These are phyloP conservation scores for Aegilops longissima DNA, from an alignment of 176 grass and related monocot species.

Conservation along the genomic window DNA sequence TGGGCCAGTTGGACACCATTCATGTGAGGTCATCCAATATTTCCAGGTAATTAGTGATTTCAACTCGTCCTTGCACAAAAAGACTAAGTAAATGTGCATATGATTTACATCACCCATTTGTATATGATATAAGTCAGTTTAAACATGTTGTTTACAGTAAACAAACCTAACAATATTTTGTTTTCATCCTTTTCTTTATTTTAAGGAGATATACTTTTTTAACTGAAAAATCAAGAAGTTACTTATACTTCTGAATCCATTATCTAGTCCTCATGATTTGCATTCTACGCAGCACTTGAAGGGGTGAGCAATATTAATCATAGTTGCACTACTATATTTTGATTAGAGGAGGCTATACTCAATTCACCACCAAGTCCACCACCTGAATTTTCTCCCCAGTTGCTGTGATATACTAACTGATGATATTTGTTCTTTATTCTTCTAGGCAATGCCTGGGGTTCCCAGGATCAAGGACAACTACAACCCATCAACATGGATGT, in stretches of 20 bases:
- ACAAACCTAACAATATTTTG: not conserved
- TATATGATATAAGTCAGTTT: not conserved
- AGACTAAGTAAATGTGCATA: not conserved
- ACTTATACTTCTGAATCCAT: not conserved
- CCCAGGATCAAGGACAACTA: conserved; percentile 70
- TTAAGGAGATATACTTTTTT: not conserved
- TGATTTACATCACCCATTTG: not conserved
- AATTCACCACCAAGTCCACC: not conserved
- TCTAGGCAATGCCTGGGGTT: conserved; percentile 52
- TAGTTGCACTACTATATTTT: not conserved
- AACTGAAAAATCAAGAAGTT: not conserved
- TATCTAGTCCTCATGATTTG: not conserved
- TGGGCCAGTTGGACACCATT: conserved; percentile 63
- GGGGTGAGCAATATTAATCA: not conserved
- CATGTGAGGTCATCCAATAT: conserved; percentile 69
- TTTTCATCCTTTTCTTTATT: not conserved
- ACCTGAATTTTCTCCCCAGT: not conserved
- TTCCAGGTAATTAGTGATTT: conserved; percentile 57
- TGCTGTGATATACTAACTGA: not conserved
- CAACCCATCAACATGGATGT: conserved; percentile 86
- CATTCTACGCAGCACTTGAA: not conserved
- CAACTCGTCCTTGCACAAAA: not conserved
- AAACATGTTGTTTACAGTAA: not conserved
- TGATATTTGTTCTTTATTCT: not conserved
- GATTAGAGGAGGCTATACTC: not conserved